Base-by-base conservation (phyloP, 2,329 filamentous ascomycete species). In the Colletotrichum eleusines region DNA sequence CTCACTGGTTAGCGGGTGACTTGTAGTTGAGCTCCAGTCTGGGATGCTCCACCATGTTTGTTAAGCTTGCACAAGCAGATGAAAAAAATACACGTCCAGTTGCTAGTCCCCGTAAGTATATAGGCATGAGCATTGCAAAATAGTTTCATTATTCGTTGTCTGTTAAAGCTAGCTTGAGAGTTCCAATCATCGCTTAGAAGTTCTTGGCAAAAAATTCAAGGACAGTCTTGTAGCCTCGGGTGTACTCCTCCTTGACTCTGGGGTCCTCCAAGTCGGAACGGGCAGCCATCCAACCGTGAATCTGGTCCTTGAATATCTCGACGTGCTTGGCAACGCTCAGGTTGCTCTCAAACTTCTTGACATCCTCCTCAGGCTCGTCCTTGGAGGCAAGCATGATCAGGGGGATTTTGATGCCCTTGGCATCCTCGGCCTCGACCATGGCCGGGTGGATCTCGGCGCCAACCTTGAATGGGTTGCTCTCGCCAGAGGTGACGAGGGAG, bases 201-300 rank as follows among this genome's bases (percentile, higher is more conserved):
- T 90, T 80, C 80, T 89, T 84, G 59, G 80, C 79, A 73, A 91
- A 87, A 80, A 91, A 91, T 57, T 83, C 80, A 50, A 90, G 76
- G 26, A 90, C 81, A 20, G 84, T 86, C 82, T 87, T 84, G 80
- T 89, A 92, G 3, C 88, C 89, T 57, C 90, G 85, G 57, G 84
- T 83, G 73, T 90, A 91, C 81, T 91, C 90, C 74, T 87, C 85
- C 79, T 86, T 88, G 76, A 89, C 86, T 51, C 84, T 85, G 59
- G 84, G 80, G 57, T 91, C 82, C 42, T 84, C 82, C 38, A 93
- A 81, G 76, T 92, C 82, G 0, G 87, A 84, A 33, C 90, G 86
- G 1, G 91, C 90, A 1, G 88, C 89, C 91, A 93, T 93, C 90
- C 90, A 93, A 54, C 91, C 91, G 80, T 93, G 91, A 76, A 90